Base-by-base conservation (phyloP, 2,329 filamentous ascomycete genomes). In the Pyrenochaeta sp. region DNA sequence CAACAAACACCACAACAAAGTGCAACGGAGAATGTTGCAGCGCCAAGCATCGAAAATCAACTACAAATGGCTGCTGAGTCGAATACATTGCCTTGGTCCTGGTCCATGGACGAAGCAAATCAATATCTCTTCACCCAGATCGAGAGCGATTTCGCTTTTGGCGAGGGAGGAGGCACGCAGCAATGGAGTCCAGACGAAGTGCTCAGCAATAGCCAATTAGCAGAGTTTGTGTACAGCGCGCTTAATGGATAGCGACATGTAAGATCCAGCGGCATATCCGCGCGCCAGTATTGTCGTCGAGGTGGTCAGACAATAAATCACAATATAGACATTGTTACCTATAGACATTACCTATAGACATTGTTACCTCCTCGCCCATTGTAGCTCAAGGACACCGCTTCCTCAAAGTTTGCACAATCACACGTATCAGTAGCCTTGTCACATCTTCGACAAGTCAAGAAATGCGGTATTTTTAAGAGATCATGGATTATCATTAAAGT, bases 121-220 rank as follows among this genome's bases (percentile, higher is more conserved):
- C 65, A 69, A 27, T 72, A 71, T 20, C 57, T 72, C 0, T 72
- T 71, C 45, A 65, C 61, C 31, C 68, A 72, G 21, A 72, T 72
- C 9, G 67, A 72, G 39, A 72, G 66, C 5, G 66, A 69, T 40
- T 69, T 70, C 50, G 66, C 66, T 0, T 71, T 70, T 44, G 67
- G 68, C 4, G 66, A 71, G 32, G 67, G 67, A 2, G 61, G 67
- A 2, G 61, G 65, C 3, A 57, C 65, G 45, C 54, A 67, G 23
- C 56, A 63, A 30, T 64, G 64, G 61, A 61, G 53, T 32, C 61
- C 64, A 3, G 57, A 58, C 7, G 63, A 66, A 10, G n/a, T 64
- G 2, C 17, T 64, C 9, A 49, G 33, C 29, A 54, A 43, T 9
- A 52, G 46, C 6, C 21, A 51, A 20, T 56, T 61, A 11, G 54